Conservation (phyloP, 2,329 filamentous ascomycete species). For the Xylaria arbuscula region DNA sequence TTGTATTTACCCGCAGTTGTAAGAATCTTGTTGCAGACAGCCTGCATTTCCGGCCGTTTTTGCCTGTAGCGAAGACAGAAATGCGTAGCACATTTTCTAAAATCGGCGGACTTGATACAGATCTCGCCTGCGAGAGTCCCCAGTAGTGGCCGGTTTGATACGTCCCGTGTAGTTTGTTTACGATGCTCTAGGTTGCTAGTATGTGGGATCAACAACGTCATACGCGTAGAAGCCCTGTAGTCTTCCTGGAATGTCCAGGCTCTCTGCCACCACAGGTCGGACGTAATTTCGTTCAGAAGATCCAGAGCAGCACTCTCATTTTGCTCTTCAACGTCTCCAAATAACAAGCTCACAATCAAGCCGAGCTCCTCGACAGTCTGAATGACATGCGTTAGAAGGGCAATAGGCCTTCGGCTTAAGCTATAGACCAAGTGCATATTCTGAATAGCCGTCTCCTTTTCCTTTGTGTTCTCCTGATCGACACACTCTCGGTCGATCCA, state of each 20-base stretch:
- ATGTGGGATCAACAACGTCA: conserved; percentile 48
- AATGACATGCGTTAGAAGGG: conserved; percentile 46
- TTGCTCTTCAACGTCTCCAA: conserved; percentile 38
- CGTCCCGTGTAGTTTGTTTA: conserved; percentile 40
- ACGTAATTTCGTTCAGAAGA: conserved; percentile 46
- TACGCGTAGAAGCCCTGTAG: conserved; percentile 45
- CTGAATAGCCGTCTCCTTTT: conserved; percentile 47
- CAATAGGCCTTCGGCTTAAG: conserved; percentile 44
- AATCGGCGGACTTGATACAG: conserved; percentile 44
- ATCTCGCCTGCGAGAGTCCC: conserved; percentile 44
- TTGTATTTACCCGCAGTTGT: conserved; percentile 46
- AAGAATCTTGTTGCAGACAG: conserved; percentile 44
- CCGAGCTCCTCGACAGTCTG: conserved; percentile 44
- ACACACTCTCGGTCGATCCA: conserved; percentile 49
- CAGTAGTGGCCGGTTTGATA: conserved; percentile 36
- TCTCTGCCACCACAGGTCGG: conserved; percentile 47
- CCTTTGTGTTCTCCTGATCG: conserved; percentile 44
- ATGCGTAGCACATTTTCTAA: conserved; percentile 43
- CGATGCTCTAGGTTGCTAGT: conserved; percentile 39
- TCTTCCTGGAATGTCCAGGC: conserved; percentile 50
- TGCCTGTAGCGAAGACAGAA: conserved; percentile 46
- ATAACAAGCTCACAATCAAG: conserved; percentile 42
- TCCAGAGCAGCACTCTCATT: conserved; percentile 41
- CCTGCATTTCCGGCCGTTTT: conserved; percentile 33
- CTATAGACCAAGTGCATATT: conserved; percentile 50